These are phyloP conservation scores for Ophiostoma ulmi DNA, from an alignment of 2,329 filamentous ascomycete genomes.

Conservation along the genomic window DNA sequence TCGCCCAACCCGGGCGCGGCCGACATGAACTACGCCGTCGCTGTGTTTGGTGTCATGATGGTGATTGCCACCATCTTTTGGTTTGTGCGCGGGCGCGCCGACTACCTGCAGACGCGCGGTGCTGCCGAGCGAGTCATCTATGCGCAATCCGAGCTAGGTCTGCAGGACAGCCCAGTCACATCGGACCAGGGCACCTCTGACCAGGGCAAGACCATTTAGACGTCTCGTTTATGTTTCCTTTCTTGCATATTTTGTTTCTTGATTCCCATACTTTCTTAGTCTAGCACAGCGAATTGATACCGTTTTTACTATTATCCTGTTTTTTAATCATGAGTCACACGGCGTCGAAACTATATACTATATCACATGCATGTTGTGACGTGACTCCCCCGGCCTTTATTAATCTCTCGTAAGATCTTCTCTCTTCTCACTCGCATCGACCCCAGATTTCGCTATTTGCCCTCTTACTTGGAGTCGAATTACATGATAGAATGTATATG, in stretches of 20 bases:
- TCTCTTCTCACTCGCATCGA: neutral
- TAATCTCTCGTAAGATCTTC: neutral
- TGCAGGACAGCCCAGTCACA: neutral
- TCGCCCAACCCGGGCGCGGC: constrained; percentile 22
- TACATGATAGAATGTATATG: constrained; percentile 1
- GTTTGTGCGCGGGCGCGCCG: constrained; percentile 24
- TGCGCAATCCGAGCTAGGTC: constrained; percentile 16
- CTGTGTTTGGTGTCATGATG: constrained; percentile 27
- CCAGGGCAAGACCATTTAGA: constrained; percentile 15
- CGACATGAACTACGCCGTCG: constrained; percentile 28
- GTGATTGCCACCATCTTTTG: constrained; percentile 25
- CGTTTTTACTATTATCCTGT: neutral
- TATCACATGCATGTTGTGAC: neutral
- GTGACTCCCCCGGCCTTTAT: neutral
- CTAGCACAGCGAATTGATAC: neutral
- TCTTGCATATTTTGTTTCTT: neutral
- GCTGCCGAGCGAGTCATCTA: constrained; percentile 21
- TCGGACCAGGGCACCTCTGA: neutral
- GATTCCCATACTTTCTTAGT: neutral
- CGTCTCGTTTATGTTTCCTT: neutral
- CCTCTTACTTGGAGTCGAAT: neutral
- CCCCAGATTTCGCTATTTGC: neutral
- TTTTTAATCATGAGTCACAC: neutral
- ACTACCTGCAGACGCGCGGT: constrained; percentile 23
- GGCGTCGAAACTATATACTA: too few species aligned